These are phyloP conservation scores for Arachis monticola DNA, from an alignment of 331 rosid species.

Conservation along the genomic window DNA sequence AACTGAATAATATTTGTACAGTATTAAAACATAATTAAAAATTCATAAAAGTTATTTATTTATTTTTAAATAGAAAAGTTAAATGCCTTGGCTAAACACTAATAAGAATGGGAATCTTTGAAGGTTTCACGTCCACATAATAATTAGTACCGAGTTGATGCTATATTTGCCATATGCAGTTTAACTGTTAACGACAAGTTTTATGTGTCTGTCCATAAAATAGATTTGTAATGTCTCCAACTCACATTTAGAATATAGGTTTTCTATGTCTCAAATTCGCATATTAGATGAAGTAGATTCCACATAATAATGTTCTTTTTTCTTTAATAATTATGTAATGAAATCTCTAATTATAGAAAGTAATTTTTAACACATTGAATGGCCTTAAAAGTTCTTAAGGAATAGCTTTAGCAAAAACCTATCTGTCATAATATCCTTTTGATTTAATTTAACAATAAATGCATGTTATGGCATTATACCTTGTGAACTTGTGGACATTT, in stretches of 20 bases:
- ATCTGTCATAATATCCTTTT: too few species aligned
- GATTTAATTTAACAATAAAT: too few species aligned
- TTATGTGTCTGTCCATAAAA: not conserved
- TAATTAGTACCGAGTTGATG: not conserved
- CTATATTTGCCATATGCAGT: not conserved
- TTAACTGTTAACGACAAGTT: constrained; percentile 13
- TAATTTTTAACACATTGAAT: not conserved
- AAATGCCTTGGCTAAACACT: not conserved
- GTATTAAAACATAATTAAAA: too few species aligned
- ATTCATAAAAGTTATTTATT: too few species aligned
- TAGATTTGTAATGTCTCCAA: not conserved
- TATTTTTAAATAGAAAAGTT: too few species aligned
- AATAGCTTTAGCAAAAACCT: too few species aligned
- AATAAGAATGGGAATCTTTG: constrained; percentile 10
- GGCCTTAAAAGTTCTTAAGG: too few species aligned
- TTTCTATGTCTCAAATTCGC: not conserved
- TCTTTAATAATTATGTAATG: not conserved
- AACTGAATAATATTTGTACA: too few species aligned
- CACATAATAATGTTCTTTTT: not conserved
- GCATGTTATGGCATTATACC: too few species aligned
- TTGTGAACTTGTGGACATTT: too few species aligned
- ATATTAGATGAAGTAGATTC: not conserved
- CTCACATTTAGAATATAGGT: not conserved
- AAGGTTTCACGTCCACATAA: not conserved
- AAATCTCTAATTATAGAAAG: not conserved